phyloP scores from a whole-genome alignment of 192 early-diverging fungal species.

The Coemansia sp. region DNA sequence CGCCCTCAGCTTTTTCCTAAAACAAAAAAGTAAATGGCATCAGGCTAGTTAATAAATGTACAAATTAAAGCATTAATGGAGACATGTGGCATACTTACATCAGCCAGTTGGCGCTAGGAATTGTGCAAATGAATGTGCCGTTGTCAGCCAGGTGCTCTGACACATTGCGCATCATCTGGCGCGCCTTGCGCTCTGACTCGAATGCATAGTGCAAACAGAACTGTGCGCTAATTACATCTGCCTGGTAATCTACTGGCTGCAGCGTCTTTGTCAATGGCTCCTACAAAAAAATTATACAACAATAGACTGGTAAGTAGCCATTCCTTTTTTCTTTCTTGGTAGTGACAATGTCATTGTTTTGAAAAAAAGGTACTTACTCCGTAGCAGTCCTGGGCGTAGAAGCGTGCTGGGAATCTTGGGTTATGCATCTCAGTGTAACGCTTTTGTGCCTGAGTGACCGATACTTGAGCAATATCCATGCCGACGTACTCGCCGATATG shows the following conservation, averaged over 20 bases:
- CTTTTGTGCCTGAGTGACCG: slow-evolving; percentile 76
- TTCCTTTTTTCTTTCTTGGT: not conserved
- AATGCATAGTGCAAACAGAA: slow-evolving; percentile 98
- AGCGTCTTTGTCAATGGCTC: slow-evolving; percentile 60
- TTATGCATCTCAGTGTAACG: slow-evolving; percentile 62
- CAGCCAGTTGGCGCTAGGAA: slow-evolving; percentile 89
- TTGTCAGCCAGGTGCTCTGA: slow-evolving; percentile 64
- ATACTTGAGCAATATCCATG: slow-evolving; percentile 87
- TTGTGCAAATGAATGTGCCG: slow-evolving; percentile 88
- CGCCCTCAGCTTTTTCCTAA: slow-evolving; percentile 57
- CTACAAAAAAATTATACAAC: slow-evolving; percentile 12
- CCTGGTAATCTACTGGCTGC: slow-evolving; percentile 53
- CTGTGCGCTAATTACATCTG: slow-evolving; percentile 92
- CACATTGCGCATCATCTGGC: slow-evolving; percentile 81
- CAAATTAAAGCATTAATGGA: not conserved
- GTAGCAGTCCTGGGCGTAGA: slow-evolving; percentile 89
- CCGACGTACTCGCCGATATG: slow-evolving; percentile 74
- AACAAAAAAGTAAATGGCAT: not conserved
- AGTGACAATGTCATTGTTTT: not conserved
- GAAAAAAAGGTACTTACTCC: slow-evolving; percentile 23
- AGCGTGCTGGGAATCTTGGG: slow-evolving; percentile 67
- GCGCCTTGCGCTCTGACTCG: slow-evolving; percentile 76
- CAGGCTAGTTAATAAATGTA: not conserved
- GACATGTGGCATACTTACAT: slow-evolving; percentile 56
- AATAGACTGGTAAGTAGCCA: not conserved